Conservation (phyloP, 805 yeast genomes). For the Komagataella pseudopastoris region DNA sequence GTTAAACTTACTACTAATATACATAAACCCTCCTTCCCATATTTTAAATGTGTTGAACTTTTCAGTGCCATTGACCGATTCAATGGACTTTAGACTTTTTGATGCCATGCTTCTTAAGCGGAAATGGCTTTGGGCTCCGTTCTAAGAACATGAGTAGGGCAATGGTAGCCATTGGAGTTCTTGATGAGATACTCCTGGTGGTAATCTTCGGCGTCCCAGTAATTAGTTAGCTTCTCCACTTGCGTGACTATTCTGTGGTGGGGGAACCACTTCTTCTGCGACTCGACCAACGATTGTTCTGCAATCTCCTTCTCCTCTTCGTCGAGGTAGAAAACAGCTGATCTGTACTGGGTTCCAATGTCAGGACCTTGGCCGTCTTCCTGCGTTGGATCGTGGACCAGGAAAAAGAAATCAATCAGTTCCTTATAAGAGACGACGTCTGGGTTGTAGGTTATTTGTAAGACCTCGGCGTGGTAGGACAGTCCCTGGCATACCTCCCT, state of each 20-base stretch:
- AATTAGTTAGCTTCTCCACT: conserved; percentile 52
- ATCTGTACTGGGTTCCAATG: conserved; percentile 79
- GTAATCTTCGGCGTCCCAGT: conserved; percentile 92
- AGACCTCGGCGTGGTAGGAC: conserved; percentile 73
- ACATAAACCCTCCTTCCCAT: neutral
- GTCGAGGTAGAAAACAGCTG: conserved; percentile 58
- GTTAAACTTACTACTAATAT: neutral
- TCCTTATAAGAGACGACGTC: conserved; percentile 39
- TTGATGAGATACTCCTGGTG: conserved; percentile 74
- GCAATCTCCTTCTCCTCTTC: conserved; percentile 32
- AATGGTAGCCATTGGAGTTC: conserved; percentile 80
- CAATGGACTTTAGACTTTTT: neutral
- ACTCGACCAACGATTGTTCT: conserved; percentile 27
- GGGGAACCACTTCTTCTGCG: conserved; percentile 71
- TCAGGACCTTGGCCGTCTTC: conserved; percentile 79
- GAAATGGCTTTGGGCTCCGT: conserved; percentile 29
- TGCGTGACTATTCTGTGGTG: conserved; percentile 52
- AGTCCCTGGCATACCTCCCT: conserved; percentile 60
- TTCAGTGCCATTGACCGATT: neutral
- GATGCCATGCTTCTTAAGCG: neutral
- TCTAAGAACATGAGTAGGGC: conserved; percentile 81
- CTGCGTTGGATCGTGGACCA: conserved; percentile 92
- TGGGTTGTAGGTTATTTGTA: conserved; percentile 80
- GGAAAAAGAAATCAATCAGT: conserved; percentile 71
- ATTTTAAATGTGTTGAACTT: neutral